Base-by-base conservation (phyloP, 106 monocot species). In the Platanthera zijinensis region DNA sequence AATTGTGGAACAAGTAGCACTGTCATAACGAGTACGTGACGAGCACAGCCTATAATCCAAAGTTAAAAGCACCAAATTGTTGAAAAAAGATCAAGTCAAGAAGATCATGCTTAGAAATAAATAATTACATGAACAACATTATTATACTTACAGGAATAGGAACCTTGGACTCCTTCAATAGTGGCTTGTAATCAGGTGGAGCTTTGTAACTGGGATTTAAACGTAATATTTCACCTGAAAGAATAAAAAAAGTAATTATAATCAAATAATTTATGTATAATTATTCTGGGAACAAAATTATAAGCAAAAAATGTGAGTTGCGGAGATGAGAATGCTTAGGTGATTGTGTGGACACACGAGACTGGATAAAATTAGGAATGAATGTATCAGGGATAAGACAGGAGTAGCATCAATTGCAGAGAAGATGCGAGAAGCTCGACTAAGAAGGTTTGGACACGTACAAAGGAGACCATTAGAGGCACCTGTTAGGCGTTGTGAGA, bases 181-280 rank as follows among this genome's bases (percentile, higher is more conserved):
- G 81, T 83, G 94, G 97, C 67, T 91, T 94, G 81, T 97, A 94
- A 86, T 97, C 97, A 70, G 81, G 49, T 74, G 94, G 97, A 57
- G 89, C 77, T 66, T 97, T 97, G 75, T 85, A 97, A 64, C 74
- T 83, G 71, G 94, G 91, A 88, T 97, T 97, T 50, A 94, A 63
- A 64, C 80, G 79, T 50, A 97, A 74, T 71, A 94, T 86, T 83
- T 97, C 97, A 82, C 97, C 97, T 94, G 79, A 53, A 85, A 84
- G 74, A 48, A 14, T 18, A 77, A 67, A 17, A 51, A 80, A 5
- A 22, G 11, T 56, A 56, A 17, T 56, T 4, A 56, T 17, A 56
- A 56, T 56, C 56, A 56, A 56, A 56, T 56, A 56, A 14, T 56
- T 56, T 4, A 12, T 56, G 17, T 21, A 22, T 62, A 21, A 21